Base-by-base conservation (phyloP, 2,329 filamentous ascomycete genomes). In the Nemania serpens region DNA sequence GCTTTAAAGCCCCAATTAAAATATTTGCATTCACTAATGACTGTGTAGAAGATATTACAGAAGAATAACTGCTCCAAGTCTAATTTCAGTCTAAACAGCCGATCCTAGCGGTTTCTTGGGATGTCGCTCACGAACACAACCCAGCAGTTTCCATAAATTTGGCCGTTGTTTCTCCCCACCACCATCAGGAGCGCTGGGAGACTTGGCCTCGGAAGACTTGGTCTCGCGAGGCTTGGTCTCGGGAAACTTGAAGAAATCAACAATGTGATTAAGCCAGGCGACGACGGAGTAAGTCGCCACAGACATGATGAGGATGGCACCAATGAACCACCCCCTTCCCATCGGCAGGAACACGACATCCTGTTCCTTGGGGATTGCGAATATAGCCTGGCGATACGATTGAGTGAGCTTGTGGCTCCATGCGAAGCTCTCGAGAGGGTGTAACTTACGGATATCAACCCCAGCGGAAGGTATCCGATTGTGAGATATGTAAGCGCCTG, bases 401-500 rank as follows among this genome's bases (percentile, higher is more conserved):
- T 9, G 2, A 29, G 20, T 47, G 5, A 46, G 29, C 42, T 42
- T 15, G n/a, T 43, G 12, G 41, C 17, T 22, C 33, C 15, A 13
- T 37, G 17, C 5, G 10, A 48, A 22, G 52, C 18, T 29, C 12
- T 33, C 4, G 5, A 18, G n/a, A 41, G 41, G 11, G 9, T 25
- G n/a, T 18, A 2, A 22, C 29, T 50, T 45, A 64, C 61, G 5
- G 58, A 36, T 36, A 53, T 49, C 3, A 64, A 42, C 13, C 55
- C 58, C 4, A 61, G 10, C 10, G 61, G 61, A 3, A 64, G 45
- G 20, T 61, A 64, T 13, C 46, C 50, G 18, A 64, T 64, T 2
- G 58, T 64, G 48, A 51, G 20, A 13, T 64, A 64, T 29, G 61
- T 64, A 15, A 64, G 46, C 41, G 39, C 57, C 29, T 64, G 61